phyloP scores from a whole-genome alignment of 75 land plant species.

The Pinus taeda region DNA sequence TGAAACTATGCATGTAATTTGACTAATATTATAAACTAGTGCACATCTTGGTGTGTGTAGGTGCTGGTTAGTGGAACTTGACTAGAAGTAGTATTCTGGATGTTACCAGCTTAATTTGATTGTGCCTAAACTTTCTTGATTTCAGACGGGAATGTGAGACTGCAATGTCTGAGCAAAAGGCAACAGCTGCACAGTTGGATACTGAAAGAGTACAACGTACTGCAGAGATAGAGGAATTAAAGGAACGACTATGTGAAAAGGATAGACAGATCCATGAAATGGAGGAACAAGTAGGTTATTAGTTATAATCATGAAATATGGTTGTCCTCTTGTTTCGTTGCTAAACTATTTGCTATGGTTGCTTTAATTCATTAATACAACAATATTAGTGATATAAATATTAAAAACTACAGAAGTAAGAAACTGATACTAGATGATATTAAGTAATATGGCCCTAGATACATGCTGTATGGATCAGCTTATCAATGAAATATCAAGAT shows the following conservation, averaged over 20 bases:
- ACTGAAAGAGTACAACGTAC: conserved; percentile 73
- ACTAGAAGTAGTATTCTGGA: not conserved
- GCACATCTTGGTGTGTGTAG: not conserved
- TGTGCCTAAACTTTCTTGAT: not conserved
- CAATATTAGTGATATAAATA: not conserved
- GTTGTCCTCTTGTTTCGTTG: not conserved
- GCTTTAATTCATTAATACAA: not conserved
- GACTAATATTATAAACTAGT: not conserved
- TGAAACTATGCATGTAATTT: not conserved
- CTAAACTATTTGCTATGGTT: not conserved
- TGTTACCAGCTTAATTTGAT: not conserved
- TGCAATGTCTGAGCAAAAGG: conserved; percentile 36
- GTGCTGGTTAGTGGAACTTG: not conserved
- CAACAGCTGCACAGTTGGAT: conserved; percentile 48
- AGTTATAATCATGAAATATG: not conserved
- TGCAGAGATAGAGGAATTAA: conserved; percentile 72
- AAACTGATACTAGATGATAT: not conserved
- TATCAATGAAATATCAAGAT: too few species aligned
- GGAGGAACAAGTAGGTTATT: conserved; percentile 76
- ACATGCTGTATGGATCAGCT: too few species aligned
- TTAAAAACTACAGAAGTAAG: not conserved
- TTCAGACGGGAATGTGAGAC: conserved; percentile 43
- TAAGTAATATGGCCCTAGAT: not conserved
- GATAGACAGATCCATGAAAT: conserved; percentile 71
- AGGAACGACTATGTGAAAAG: conserved; percentile 79